These are phyloP conservation scores for Starmera quercuum DNA, from an alignment of 805 yeast species.

Conservation along the genomic window DNA sequence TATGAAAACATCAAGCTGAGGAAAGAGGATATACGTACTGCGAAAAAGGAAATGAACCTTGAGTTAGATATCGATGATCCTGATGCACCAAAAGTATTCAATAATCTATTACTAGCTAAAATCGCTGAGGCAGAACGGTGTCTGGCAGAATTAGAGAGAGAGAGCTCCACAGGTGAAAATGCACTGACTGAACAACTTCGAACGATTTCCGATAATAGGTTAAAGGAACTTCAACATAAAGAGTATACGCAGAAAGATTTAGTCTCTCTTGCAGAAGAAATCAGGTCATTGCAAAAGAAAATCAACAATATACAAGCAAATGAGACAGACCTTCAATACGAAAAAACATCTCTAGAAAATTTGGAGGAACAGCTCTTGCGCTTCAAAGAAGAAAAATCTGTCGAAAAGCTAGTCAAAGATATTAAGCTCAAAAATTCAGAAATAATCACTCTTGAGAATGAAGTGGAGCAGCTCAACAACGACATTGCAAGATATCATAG, in stretches of 20 bases:
- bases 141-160: constrained; percentile 2
- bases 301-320: constrained; percentile 31
- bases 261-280: constrained; percentile 25
- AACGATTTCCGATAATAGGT: constrained; percentile 23
- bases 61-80: constrained; percentile 1
- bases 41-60: not conserved
- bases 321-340: constrained; percentile 40
- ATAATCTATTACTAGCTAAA: constrained; percentile 9
- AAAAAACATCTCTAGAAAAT: constrained; percentile 32
- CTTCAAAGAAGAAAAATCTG: constrained; percentile 20
- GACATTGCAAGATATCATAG: constrained; percentile 44
- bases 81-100: constrained; percentile 1
- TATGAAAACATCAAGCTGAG: constrained; percentile 14
- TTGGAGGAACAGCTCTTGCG: constrained; percentile 27
- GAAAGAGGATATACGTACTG: constrained; percentile 9
- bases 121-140: constrained; percentile 5
- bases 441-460: constrained; percentile 30
- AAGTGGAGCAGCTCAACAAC: constrained; percentile 45
- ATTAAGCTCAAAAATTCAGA: constrained; percentile 31
- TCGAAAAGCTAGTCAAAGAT: constrained; percentile 23
- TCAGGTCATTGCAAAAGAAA: constrained; percentile 28
- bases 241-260: constrained; percentile 36
- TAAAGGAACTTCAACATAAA: constrained; percentile 35
- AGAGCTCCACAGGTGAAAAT: constrained; percentile 7
- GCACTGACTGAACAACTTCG: constrained; percentile 10